Evolutionary conservation across 352 stramenopile genomes (phyloP).

Genomic region (Phytophthora constricta): DNA sequence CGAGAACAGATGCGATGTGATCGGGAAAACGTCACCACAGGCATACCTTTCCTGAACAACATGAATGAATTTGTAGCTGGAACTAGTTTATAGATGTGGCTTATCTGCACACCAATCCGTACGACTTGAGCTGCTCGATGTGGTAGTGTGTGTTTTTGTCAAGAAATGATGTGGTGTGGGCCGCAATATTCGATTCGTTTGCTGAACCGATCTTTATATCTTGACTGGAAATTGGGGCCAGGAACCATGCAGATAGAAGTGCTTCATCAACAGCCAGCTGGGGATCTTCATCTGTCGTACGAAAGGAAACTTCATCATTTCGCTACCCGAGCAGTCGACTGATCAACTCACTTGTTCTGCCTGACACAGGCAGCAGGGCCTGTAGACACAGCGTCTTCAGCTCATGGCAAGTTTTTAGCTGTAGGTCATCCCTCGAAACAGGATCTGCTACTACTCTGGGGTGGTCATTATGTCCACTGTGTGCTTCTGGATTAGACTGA

Average conservation of each 20-base stretch:
- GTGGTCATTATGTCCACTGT: no score
- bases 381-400: neutral
- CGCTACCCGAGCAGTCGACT: neutral
- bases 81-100: neutral
- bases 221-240: neutral
- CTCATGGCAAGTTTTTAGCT: neutral
- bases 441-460: neutral
- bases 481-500: no score
- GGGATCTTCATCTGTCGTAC: neutral
- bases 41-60: neutral
- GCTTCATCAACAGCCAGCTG: neutral
- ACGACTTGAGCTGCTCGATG: neutral
- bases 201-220: neutral
- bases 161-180: neutral
- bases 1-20: neutral
- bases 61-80: neutral
- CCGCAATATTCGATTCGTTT: neutral
- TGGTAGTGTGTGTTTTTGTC: neutral
- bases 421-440: neutral
- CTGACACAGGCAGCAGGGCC: neutral
- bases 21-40: neutral
- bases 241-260: neutral
- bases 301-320: neutral
- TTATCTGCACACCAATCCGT: neutral
- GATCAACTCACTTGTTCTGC: neutral